Conservation (phyloP, 305 asterid genomes). For the Fraxinus angustifolia region DNA sequence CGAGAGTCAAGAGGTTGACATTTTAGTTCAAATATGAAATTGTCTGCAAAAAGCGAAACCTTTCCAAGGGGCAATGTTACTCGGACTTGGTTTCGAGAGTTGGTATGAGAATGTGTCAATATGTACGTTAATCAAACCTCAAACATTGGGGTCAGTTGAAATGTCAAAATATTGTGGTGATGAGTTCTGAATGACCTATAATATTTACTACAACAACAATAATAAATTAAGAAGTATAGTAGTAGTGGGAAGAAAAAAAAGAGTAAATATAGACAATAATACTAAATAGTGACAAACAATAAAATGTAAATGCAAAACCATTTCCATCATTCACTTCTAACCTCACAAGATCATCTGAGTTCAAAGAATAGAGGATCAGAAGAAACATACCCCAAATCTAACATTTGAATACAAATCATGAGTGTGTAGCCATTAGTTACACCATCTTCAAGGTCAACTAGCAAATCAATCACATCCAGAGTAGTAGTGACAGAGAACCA, state of each 20-base stretch:
- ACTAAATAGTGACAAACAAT: conserved; percentile 2
- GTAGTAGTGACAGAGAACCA: conserved; percentile 60
- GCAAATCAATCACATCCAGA: conserved; percentile 46
- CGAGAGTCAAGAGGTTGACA: not conserved
- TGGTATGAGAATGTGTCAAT: not conserved
- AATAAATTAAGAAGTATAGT: not conserved
- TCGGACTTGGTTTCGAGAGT: not conserved
- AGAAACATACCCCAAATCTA: conserved; percentile 61
- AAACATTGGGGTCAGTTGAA: not conserved
- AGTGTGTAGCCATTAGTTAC: conserved; percentile 51
- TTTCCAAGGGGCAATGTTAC: not conserved
- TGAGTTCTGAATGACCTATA: conserved; percentile 4
- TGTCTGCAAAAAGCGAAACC: not conserved
- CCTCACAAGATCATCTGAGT: not conserved
- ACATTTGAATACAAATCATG: conserved; percentile 41
- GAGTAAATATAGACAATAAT: not conserved
- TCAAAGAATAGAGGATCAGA: conserved; percentile 22
- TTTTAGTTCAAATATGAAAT: not conserved
- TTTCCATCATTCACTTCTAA: not conserved
- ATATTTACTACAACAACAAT: not conserved
- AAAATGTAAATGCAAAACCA: not conserved
- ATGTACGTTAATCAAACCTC: not conserved
- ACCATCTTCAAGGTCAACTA: conserved; percentile 69
- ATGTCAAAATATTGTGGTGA: not conserved
- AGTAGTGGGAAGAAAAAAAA: not conserved